These are phyloP conservation scores for Theobroma cacao DNA, from an alignment of 345 rosid species.

Conservation along the genomic window DNA sequence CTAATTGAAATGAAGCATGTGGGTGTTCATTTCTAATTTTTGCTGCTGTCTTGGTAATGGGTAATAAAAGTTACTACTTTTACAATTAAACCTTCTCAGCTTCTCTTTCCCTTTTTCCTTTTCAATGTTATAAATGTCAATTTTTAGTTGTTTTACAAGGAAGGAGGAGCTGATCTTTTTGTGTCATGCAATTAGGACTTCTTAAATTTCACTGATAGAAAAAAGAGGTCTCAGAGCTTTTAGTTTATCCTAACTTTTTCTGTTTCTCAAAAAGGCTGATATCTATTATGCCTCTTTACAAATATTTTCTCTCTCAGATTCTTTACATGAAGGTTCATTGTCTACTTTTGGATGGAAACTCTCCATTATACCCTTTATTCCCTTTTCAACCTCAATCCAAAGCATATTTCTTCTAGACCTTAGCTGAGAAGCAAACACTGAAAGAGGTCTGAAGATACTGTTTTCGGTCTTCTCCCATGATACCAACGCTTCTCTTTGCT, in stretches of 20 bases:
- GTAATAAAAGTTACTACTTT: background rate
- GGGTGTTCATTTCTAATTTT: constrained; percentile 13
- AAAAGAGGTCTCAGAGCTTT: constrained; percentile 11
- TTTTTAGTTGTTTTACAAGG: background rate
- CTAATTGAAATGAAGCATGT: constrained; percentile 35
- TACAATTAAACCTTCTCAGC: background rate
- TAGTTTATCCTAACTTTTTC: constrained; percentile 21
- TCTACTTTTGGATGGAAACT: constrained; percentile 20
- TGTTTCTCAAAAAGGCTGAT: constrained; percentile 25
- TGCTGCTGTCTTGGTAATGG: constrained; percentile 2
- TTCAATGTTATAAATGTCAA: background rate
- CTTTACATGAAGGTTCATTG: constrained; percentile 17
- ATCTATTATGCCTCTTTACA: constrained; percentile 20
- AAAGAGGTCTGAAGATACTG: constrained; percentile 25
- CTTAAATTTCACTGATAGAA: background rate
- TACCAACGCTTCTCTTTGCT: constrained; percentile 4
- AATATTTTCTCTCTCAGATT: constrained; percentile 14
- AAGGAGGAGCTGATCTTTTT: background rate
- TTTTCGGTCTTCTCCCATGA: constrained; percentile 17
- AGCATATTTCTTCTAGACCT: constrained; percentile 5
- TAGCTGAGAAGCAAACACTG: constrained; percentile 9
- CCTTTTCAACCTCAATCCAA: constrained; percentile 20
- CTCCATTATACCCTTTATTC: constrained; percentile 2
- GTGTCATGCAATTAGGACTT: constrained; percentile 16
- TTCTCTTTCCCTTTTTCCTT: background rate